Evolutionary conservation across 805 yeast genomes (phyloP), one percentile per base, ranked within the genome.

Genomic region (Kodamaea restingae): DNA sequence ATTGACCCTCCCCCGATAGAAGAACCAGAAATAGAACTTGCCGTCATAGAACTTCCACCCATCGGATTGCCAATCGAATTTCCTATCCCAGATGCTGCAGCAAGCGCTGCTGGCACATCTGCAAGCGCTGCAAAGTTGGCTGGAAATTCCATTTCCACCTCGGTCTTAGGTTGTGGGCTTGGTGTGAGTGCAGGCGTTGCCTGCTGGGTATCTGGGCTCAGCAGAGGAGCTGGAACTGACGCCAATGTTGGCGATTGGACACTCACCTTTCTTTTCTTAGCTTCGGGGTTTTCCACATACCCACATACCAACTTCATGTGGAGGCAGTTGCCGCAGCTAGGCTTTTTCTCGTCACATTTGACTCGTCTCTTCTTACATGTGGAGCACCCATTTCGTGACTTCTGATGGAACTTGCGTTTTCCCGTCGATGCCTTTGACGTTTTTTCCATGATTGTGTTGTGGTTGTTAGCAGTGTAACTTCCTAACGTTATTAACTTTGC

Each of bases 281-380:
- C 17, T 10, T 12, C 15, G 11, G 37, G 38, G 25, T 36, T 20
- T 17, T 35, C 36, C 3, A 55, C 29, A 52, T 84, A 88, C 2
- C 82, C 74, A 62, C 98, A 90, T 18, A 76, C 81, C 25, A 90
- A 68, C 15, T 84, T 82, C 79, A 90, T 76, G 45, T 88, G 81
- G 35, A 69, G 62, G 61, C 98, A 90, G 61, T 88, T 88, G 15
- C 67, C 66, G 59, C 98, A 90, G 6, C 67, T 56, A 1, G 97
- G 97, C 44, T 80, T 83, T 1, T 67, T 66, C 59, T 91, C 97
- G 57, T 90, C 97, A 68, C 98, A 90, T 57, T 90, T 90, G 29
- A 91, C 96, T 37, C 97, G 70, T 51, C 98, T 75, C 47, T 78
- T 75, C 55, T 90, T 90, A 63, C 98, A 90, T 2, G 95, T 85